Conservation (phyloP, 2,329 filamentous ascomycete genomes). For the Phaeoacremonium minimum region DNA sequence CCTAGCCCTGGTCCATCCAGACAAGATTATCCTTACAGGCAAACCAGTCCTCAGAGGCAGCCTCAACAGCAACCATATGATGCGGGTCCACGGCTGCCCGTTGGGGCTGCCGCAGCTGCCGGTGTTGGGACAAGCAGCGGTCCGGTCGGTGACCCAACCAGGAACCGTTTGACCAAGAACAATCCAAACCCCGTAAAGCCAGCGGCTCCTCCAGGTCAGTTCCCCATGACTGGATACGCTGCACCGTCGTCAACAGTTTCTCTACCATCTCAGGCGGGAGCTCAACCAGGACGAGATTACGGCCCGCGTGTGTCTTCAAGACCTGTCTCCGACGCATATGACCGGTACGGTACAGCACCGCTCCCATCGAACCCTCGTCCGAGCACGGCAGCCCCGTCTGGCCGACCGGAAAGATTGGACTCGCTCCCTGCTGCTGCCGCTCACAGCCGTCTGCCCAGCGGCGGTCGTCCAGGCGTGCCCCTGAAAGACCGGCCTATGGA, state of each 20-base stretch:
- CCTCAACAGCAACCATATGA: slow-evolving; percentile 12
- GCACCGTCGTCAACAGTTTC: slow-evolving; percentile 11
- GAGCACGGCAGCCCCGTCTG: slow-evolving; percentile 17
- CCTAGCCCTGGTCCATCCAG: slow-evolving; percentile 28
- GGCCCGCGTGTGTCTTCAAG: slow-evolving; percentile 30
- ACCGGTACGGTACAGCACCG: no score
- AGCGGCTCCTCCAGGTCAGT: slow-evolving; percentile 19
- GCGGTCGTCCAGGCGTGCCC: slow-evolving; percentile 9
- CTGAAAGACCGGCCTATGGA: slow-evolving; percentile 20
- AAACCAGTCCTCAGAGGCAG: slow-evolving; percentile 14
- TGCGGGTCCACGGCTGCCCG: not conserved
- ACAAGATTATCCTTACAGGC: not conserved
- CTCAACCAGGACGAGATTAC: slow-evolving; percentile 28
- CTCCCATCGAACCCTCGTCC: slow-evolving; percentile 8
- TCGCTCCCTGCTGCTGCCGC: slow-evolving; percentile 15
- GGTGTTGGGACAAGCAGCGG: not conserved
- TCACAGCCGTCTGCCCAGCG: slow-evolving; percentile 12
- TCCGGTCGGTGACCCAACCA: slow-evolving; percentile 24
- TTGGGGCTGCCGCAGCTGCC: no score
- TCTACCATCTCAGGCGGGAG: slow-evolving; percentile 14
- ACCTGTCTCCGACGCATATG: slow-evolving; percentile 21
- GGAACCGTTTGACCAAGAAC: slow-evolving; percentile 33
- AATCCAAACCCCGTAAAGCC: slow-evolving; percentile 21
- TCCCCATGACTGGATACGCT: slow-evolving; percentile 11
- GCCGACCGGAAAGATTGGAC: slow-evolving; percentile 21